Evolutionary conservation across 768 basidiomycete genomes (phyloP), one percentile per base, ranked within the genome.

Genomic region (Xerocomellus intermedius): DNA sequence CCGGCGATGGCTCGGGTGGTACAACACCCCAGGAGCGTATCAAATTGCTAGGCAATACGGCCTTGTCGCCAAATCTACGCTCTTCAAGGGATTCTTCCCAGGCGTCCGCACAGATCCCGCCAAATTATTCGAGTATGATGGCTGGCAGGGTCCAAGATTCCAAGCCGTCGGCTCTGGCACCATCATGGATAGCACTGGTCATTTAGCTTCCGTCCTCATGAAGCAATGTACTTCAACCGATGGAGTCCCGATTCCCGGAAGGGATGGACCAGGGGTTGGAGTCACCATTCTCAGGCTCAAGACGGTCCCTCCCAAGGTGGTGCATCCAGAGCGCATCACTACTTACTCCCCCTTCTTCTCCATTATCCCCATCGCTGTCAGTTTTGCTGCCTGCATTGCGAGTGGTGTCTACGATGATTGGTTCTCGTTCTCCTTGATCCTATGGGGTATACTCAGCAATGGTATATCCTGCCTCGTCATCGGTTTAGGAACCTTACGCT

Each of bases 11-110:
- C 47, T 69, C 13, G 71, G 71, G 2, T 73, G 65, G 67, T 73
- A 73, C 51, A 73, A 73, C 47, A 65, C 71, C 8, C 71, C 71
- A 7, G 71, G 71, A 36, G 60, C 66, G n/a, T 67, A 62, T 52
- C 59, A 55, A 9, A 59, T 69, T 19, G 69, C 64, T 21, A 71
- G 60, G 54, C 60, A 55, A 24, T 65, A 65, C 19, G 64, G 65
- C 13, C 51, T 33, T 8, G 43, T 72, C 16, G 58, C 64, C 33
- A 60, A 55, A 28, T 66, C 45, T 3, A 14, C 56, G 5, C 0
- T 71, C 35, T 62, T 50, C 51, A 48, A 42, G 24, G 52, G 51
- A n/a, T 4, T 33, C 8, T 59, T 59, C 24, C 58, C 55, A 8
- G 58, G 55, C 24, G 33, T 54, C 37, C 52, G 62, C 39, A 57